Evolutionary conservation across 768 basidiomycete species (phyloP).

Genomic region (Rhizopogon vinicolor): DNA sequence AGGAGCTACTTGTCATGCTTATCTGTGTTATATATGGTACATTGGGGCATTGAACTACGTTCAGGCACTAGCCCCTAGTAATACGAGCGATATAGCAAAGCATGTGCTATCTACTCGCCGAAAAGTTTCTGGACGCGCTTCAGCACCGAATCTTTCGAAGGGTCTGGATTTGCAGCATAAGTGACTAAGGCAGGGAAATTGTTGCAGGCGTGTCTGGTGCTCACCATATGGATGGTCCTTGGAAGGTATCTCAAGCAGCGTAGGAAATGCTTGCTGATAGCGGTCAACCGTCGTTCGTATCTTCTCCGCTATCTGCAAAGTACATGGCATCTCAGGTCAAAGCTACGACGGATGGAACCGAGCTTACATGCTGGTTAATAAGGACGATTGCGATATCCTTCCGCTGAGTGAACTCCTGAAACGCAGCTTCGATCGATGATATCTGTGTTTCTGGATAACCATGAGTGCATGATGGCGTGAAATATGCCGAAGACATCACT

Average conservation of each 20-base stretch:
- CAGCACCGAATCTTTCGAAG: constrained; percentile 91
- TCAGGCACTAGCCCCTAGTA: constrained; percentile 16
- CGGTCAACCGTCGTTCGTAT: constrained; percentile 93
- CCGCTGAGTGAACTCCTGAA: constrained; percentile 92
- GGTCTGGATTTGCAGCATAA: constrained; percentile 51
- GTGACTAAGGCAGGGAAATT: neutral
- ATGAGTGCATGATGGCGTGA: constrained; percentile 6
- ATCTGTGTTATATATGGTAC: constrained; percentile 20
- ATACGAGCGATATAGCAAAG: neutral
- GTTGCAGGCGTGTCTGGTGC: constrained; percentile 16
- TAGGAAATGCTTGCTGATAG: constrained; percentile 95
- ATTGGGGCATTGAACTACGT: constrained; percentile 15
- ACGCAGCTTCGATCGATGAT: constrained; percentile 84
- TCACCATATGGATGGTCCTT: constrained; percentile 98
- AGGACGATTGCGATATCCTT: constrained; percentile 94
- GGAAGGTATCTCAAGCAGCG: constrained; percentile 94
- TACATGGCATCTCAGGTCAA: neutral
- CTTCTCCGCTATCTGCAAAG: constrained; percentile 85
- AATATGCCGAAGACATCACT: constrained; percentile 51
- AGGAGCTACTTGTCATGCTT: constrained; percentile 12
- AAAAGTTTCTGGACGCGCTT: constrained; percentile 96
- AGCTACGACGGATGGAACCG: constrained; percentile 3
- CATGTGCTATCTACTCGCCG: constrained; percentile 62
- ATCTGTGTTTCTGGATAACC: constrained; percentile 75
- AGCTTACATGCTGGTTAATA: constrained; percentile 94